A percentile compares a stretch with the other conserved stretches of the same genome.
Evolutionary conservation across 805 yeast genomes (phyloP).

Genomic region (Kazachstania taianensis): DNA sequence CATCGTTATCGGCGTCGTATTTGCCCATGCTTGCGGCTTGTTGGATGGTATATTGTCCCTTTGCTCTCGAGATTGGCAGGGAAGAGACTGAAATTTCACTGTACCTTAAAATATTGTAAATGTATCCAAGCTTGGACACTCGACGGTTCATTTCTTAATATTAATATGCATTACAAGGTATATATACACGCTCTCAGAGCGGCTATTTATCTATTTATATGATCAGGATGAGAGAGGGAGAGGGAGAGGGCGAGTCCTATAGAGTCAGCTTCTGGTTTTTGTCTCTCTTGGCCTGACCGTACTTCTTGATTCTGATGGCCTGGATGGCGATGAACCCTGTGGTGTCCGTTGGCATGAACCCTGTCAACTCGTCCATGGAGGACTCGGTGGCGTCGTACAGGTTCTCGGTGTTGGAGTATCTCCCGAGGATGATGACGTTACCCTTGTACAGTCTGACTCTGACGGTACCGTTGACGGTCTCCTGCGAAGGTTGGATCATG

Average conservation of each 20-base stretch:
- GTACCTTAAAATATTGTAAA: too few relatives aligned
- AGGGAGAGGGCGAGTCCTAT: slow-evolving; percentile 16
- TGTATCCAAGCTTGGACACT: too few relatives aligned
- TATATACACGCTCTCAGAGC: too few relatives aligned
- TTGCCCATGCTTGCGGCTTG: not conserved
- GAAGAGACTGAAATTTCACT: too few relatives aligned
- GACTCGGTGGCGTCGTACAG: slow-evolving; percentile 96
- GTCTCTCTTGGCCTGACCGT: slow-evolving; percentile 89
- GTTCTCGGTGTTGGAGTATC: slow-evolving; percentile 92
- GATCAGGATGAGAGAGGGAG: not conserved
- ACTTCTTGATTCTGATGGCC: slow-evolving; percentile 96
- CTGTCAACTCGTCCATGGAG: slow-evolving; percentile 98
- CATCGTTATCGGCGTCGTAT: slow-evolving; percentile 44
- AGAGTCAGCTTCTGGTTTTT: slow-evolving; percentile 43
- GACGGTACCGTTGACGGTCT: slow-evolving; percentile 91
- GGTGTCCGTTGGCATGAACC: slow-evolving; percentile 94
- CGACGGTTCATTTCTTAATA: too few relatives aligned
- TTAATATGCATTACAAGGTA: too few relatives aligned
- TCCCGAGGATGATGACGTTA: slow-evolving; percentile 70
- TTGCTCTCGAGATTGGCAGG: too few relatives aligned
- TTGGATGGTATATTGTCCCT: too few relatives aligned
- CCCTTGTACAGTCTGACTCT: slow-evolving; percentile 94
- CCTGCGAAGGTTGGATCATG: slow-evolving; percentile 92
- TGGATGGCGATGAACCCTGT: slow-evolving; percentile 96
- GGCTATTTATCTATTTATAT: too few relatives aligned